Conservation (phyloP, 139 green algal species). For the Chara braunii region DNA sequence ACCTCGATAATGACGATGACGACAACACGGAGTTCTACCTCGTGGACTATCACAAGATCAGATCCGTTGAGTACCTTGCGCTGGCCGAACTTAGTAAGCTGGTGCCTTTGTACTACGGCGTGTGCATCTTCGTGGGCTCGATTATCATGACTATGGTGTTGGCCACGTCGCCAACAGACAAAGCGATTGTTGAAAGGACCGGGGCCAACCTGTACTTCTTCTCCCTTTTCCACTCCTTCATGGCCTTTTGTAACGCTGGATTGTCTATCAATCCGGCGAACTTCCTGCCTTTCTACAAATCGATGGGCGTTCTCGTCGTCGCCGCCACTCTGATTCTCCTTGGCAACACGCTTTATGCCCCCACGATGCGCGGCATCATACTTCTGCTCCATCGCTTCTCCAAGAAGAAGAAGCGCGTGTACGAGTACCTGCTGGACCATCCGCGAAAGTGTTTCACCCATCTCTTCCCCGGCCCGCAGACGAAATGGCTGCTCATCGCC, state of each 20-base stretch:
- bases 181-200: no score
- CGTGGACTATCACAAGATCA: no score
- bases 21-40: no score
- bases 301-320: constrained; percentile 1
- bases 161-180: no score
- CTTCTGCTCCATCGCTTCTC: constrained; percentile 1
- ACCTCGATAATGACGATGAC: no score
- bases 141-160: no score
- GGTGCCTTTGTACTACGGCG: constrained; percentile 30
- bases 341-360: constrained; percentile 31
- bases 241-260: no score
- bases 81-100: constrained; percentile 23
- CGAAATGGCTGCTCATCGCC: constrained; percentile 19
- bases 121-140: no score
- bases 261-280: no score
- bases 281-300: constrained; percentile 15
- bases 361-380: constrained; percentile 22
- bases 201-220: no score
- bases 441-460: constrained; percentile 40
- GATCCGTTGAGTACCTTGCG: no score
- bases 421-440: constrained; percentile 31
- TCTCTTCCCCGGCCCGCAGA: constrained; percentile 20
- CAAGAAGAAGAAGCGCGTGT: constrained; percentile 1
- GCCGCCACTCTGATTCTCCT: constrained; percentile 14
- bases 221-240: no score